These are phyloP conservation scores for Xerocomellus amylosporus DNA, from an alignment of 768 basidiomycete species.

Conservation along the genomic window DNA sequence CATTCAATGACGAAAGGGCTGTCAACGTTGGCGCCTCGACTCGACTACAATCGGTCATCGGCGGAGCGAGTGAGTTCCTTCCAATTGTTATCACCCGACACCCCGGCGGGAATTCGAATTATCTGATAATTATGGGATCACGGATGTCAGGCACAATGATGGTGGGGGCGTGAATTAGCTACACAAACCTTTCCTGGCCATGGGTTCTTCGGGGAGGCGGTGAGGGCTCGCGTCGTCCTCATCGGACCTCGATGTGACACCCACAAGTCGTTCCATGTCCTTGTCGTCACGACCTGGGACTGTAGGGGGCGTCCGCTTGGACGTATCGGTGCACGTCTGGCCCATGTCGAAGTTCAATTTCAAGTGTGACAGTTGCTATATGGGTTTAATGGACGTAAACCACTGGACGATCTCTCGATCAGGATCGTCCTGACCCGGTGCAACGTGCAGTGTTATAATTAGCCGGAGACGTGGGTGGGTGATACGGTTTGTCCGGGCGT, in stretches of 20 bases:
- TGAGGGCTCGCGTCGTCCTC: conserved; percentile 8
- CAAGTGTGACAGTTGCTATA: neutral
- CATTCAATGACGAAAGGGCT: neutral
- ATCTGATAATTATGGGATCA: conserved; percentile 9
- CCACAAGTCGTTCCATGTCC: neutral
- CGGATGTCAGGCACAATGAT: conserved; percentile 21
- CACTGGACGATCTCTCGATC: conserved; percentile 16
- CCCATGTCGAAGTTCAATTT: neutral
- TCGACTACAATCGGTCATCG: neutral
- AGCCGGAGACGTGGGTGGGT: neutral
- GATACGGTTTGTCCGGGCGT: neutral
- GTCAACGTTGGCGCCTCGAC: neutral
- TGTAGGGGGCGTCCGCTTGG: neutral
- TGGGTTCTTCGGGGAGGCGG: conserved; percentile 3
- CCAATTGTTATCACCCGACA: neutral
- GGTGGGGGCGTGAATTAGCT: neutral
- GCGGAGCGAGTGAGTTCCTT: neutral
- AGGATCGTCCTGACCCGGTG: conserved; percentile 11
- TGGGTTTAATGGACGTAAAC: conserved; percentile 8
- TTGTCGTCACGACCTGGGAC: conserved; percentile 4
- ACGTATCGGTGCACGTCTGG: neutral
- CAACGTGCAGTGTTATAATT: neutral
- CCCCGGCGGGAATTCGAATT: conserved; percentile 1
- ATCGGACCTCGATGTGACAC: neutral
- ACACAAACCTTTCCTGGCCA: neutral